Evolutionary conservation across 129 eudicot genomes (phyloP).

Genomic region (Flaveria linearis): DNA sequence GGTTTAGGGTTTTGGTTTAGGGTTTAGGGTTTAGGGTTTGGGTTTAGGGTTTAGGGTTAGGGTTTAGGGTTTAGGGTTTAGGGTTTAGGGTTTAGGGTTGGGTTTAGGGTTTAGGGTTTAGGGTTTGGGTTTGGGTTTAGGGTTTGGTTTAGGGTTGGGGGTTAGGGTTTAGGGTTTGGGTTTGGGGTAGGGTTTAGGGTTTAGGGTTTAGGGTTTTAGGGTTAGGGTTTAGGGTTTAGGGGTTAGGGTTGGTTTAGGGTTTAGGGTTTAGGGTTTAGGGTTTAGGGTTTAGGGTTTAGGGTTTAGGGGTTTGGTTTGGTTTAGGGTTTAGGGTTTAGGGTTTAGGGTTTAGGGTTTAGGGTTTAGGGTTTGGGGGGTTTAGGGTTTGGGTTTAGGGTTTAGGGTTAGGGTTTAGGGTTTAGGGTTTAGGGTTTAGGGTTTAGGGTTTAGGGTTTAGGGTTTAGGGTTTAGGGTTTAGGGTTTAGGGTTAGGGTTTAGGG

Average conservation of each 20-base stretch:
- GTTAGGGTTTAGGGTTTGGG: slow-evolving; percentile 14
- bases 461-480: not conserved
- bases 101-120: slow-evolving; percentile 19
- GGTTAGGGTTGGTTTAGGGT: slow-evolving; percentile 7
- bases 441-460: slow-evolving; percentile 7
- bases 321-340: slow-evolving; percentile 1
- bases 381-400: too few species aligned
- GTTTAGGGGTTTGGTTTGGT: too few species aligned
- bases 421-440: slow-evolving; percentile 16
- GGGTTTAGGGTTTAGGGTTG: slow-evolving; percentile 12
- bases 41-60: slow-evolving; percentile 11
- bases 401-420: not conserved
- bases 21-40: not conserved
- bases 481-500: too few species aligned
- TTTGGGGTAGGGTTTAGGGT: too few species aligned
- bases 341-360: slow-evolving; percentile 1
- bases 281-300: slow-evolving; percentile 15
- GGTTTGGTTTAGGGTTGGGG: slow-evolving; percentile 20
- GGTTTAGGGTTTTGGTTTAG: slow-evolving; percentile 12
- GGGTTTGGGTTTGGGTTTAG: too few species aligned
- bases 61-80: slow-evolving; percentile 9
- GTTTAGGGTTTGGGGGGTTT: not conserved
- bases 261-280: slow-evolving; percentile 23
- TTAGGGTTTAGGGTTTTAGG: slow-evolving; percentile 12
- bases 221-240: slow-evolving; percentile 10